Evolutionary conservation across 2,329 filamentous ascomycete species (phyloP), one percentile per base, ranked within the genome.

Genomic region (Diaporthe sp.): DNA sequence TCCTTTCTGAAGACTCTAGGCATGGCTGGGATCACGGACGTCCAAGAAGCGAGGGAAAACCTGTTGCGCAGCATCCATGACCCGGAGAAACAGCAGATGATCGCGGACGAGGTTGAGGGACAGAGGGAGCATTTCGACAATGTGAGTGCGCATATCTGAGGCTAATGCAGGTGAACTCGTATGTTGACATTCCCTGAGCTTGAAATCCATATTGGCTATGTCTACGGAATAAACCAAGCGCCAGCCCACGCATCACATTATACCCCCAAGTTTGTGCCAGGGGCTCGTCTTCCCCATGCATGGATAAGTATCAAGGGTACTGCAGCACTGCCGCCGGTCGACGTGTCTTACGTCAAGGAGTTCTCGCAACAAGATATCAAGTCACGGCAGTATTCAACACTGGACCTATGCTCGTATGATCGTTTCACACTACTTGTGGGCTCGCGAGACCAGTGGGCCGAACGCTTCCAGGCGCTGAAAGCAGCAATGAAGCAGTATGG

Each of bases 71-170:
- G 80, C 3, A 80, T 84, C 28, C 77, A 79, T 5, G 80, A 85
- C 39, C 79, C 82, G 0, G 72, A 72, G n/a, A 82, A 82, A 72
- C 77, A 81, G 37, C 73, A 78, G 2, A 75, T 81, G 76, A 82
- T 85, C n/a, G 77, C 79, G 9, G 67, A 79, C 22, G 81, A 81
- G 8, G 81, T 86, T 12, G 81, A 85, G 70, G 79, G 79, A 0
- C 84, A 87, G 75, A 75, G 82, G 39, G 84, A 86, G 44, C 85
- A 87, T 74, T 86, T 87, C 69, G 83, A 86, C 71, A 86, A 86
- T 65, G 79, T 80, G 39, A 67, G 77, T 73, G 22, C 37, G n/a
- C 17, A 7, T 4, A n/a, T 5, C 25, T 34, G 42, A 28, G 22
- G 9, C 19, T 15, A 2, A 3, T 3, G 6, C 19, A 10, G 28